phyloP scores from a whole-genome alignment of 75 land plant genomes.

The Picea glauca region DNA sequence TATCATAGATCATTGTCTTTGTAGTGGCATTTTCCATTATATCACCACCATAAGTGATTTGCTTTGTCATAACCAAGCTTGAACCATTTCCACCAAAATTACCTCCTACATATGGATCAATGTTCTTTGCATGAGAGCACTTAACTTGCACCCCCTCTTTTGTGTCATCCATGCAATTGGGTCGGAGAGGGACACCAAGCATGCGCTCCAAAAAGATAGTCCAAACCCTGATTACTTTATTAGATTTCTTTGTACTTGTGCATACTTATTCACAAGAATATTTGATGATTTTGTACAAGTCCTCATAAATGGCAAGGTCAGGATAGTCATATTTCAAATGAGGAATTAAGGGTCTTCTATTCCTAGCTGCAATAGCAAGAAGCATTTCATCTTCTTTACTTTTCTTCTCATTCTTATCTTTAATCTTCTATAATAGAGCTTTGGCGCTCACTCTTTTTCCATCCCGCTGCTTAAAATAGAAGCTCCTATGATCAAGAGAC shows the following conservation, averaged over 20 bases:
- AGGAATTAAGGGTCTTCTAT: constrained; percentile 52
- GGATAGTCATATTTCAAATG: constrained; percentile 60
- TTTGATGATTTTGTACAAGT: constrained; percentile 18
- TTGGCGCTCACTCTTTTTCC: no score
- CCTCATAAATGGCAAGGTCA: constrained; percentile 18
- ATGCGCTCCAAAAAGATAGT: constrained; percentile 72
- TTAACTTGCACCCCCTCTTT: constrained; percentile 21
- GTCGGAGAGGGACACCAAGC: constrained; percentile 61
- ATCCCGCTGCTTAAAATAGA: no score
- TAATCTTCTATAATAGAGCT: constrained; percentile 56
- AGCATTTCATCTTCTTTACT: constrained; percentile 39
- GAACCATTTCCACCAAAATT: no score
- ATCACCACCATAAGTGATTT: no score
- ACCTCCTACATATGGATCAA: no score
- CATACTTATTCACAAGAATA: no score
- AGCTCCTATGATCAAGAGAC: constrained; percentile 68
- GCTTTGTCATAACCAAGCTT: no score
- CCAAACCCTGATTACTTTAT: constrained; percentile 77
- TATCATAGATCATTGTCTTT: no score
- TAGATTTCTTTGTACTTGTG: constrained; percentile 31
- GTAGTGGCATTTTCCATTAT: no score
- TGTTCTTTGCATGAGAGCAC: not conserved
- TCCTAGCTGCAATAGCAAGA: constrained; percentile 42
- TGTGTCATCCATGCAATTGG: constrained; percentile 56
- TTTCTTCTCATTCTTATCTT: constrained; percentile 75